phyloP scores from a whole-genome alignment of 176 grass and related monocot species.

The Thalia dealbata region DNA sequence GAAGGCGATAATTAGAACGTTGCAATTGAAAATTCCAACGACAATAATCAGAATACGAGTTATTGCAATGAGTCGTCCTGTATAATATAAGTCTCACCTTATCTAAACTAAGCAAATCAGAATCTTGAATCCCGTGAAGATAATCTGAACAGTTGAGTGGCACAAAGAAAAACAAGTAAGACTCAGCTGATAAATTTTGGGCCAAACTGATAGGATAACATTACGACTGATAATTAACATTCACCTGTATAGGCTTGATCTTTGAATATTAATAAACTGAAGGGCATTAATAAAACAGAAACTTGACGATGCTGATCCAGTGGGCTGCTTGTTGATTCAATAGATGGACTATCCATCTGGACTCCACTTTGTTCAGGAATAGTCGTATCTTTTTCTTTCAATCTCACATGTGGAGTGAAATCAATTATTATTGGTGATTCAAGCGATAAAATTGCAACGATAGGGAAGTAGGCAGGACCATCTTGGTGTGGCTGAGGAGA shows the following conservation, averaged over 20 bases:
- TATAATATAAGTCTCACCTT: conserved; percentile 38
- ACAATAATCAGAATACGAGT: background rate
- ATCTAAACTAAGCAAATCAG: conserved; percentile 44
- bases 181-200: background rate
- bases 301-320: conserved; percentile 18
- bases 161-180: conserved; percentile 12
- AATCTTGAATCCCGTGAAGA: conserved; percentile 83
- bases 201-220: background rate
- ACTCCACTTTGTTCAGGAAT: background rate
- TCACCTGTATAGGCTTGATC: conserved; percentile 77
- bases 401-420: conserved; percentile 55
- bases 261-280: conserved; percentile 72
- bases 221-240: background rate
- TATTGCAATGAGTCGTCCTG: background rate
- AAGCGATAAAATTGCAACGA: conserved; percentile 85
- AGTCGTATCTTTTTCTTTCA: conserved; percentile 24
- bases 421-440: conserved; percentile 68
- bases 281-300: conserved; percentile 53
- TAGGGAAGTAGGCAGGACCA: conserved; percentile 55
- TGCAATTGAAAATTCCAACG: background rate
- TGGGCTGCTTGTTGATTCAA: background rate
- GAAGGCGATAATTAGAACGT: no score
- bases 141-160: conserved; percentile 40
- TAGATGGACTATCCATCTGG: conserved; percentile 1
- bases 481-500: conserved; percentile 59